Evolutionary conservation across 2,329 filamentous ascomycete genomes (phyloP).

Genomic region (Ophiostoma himal-ulmi): DNA sequence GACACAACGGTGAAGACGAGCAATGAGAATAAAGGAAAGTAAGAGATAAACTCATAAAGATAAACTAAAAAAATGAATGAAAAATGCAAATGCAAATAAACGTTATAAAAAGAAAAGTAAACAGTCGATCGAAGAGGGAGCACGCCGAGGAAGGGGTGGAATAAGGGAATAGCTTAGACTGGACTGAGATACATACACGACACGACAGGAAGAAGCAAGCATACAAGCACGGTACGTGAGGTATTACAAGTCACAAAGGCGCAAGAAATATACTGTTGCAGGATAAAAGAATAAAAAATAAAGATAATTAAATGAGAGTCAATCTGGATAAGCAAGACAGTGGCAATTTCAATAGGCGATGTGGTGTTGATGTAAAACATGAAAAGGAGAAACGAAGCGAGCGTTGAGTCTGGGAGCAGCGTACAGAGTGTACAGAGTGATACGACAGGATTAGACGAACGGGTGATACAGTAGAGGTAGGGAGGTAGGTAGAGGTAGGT

Average conservation of each 20-base stretch:
- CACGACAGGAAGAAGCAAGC: slow-evolving; percentile 11
- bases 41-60: neutral
- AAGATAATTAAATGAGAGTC: neutral
- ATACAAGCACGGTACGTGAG: neutral
- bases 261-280: too few species aligned
- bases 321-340: slow-evolving; percentile 11
- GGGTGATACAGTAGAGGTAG: neutral
- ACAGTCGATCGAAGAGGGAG: neutral
- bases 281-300: neutral
- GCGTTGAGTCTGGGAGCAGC: neutral
- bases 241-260: too few species aligned
- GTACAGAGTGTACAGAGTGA: slow-evolving; percentile 6
- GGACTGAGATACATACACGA: neutral
- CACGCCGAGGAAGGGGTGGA: slow-evolving; percentile 14
- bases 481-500: neutral
- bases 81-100: neutral
- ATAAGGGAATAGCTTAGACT: neutral
- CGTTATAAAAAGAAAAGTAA: neutral
- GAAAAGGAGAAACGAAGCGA: slow-evolving; percentile 10
- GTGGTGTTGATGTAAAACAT: slow-evolving; percentile 7
- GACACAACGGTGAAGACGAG: slow-evolving; percentile 4
- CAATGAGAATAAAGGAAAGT: neutral
- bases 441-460: slow-evolving; percentile 10
- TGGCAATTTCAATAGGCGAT: slow-evolving; percentile 17
- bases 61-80: neutral